Evolutionary conservation across 441 rosid genomes (phyloP).

Genomic region (Dalechampia spathulata): DNA sequence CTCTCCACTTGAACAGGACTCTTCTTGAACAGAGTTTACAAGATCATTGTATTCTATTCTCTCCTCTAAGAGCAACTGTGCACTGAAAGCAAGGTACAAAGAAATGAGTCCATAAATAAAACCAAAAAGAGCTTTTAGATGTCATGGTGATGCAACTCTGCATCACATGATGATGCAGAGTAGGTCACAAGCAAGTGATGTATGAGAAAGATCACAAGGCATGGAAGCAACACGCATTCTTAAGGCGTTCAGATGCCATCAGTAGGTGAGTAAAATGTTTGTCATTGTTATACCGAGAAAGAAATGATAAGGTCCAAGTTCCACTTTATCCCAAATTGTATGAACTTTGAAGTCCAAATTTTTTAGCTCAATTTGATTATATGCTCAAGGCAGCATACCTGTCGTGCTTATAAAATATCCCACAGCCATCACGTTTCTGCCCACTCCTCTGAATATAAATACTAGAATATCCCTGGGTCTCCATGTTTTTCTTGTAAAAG

Average conservation of each 20-base stretch:
- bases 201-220: too few species aligned
- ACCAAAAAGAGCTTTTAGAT: too few species aligned
- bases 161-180: too few species aligned
- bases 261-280: too few species aligned
- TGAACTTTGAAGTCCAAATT: too few species aligned
- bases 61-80: constrained; percentile 68
- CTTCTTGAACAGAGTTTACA: constrained; percentile 39
- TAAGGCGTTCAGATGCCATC: too few species aligned
- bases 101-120: constrained; percentile 10
- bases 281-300: too few species aligned
- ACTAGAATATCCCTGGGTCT: constrained; percentile 58
- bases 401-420: constrained; percentile 65
- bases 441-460: constrained; percentile 79
- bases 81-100: constrained; percentile 45
- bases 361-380: not conserved
- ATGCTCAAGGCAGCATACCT: constrained; percentile 32
- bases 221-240: too few species aligned
- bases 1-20: constrained; percentile 20
- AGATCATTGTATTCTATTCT: constrained; percentile 89
- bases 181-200: too few species aligned
- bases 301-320: too few species aligned
- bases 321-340: too few species aligned
- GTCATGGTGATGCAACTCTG: too few species aligned
- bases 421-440: constrained; percentile 90
- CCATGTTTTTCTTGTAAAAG: constrained; percentile 62